Conservation (phyloP, 768 basidiomycete genomes). For the Dioszegia aurantiaca region DNA sequence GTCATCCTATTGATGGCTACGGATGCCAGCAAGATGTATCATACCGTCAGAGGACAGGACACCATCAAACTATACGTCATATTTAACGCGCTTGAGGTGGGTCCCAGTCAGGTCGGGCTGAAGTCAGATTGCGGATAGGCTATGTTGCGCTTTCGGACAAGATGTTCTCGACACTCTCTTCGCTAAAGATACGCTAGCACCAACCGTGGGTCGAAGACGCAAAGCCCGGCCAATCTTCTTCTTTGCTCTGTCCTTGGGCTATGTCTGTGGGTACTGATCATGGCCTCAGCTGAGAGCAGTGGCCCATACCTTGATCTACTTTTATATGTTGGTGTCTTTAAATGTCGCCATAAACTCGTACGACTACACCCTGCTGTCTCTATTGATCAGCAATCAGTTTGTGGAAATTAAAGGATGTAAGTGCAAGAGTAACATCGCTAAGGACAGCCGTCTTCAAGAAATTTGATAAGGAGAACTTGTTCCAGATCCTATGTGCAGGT, state of each 20-base stretch:
- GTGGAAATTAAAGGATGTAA: slow-evolving; percentile 95
- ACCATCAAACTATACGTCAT: slow-evolving; percentile 99
- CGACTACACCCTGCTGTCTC: slow-evolving; percentile 87
- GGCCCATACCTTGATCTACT: slow-evolving; percentile 85
- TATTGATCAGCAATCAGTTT: slow-evolving; percentile 95
- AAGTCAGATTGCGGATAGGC: slow-evolving; percentile 80
- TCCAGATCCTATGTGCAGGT: slow-evolving; percentile 98
- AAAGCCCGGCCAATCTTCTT: slow-evolving; percentile 75
- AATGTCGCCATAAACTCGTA: slow-evolving; percentile 99
- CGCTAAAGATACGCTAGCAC: slow-evolving; percentile 79
- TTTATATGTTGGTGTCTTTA: slow-evolving; percentile 88
- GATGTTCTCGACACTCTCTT: slow-evolving; percentile 95
- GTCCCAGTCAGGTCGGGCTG: slow-evolving; percentile 36
- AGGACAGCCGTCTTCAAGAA: slow-evolving; percentile 80
- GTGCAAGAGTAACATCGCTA: slow-evolving; percentile 15
- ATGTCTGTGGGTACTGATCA: slow-evolving; percentile 63
- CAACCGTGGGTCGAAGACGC: slow-evolving; percentile 57
- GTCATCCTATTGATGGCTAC: slow-evolving; percentile 74
- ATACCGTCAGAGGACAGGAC: slow-evolving; percentile 94
- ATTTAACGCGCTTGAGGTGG: slow-evolving; percentile 94
- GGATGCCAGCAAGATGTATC: slow-evolving; percentile 96
- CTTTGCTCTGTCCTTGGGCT: slow-evolving; percentile 75
- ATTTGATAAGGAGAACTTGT: slow-evolving; percentile 97
- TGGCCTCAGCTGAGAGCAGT: slow-evolving; percentile 56
- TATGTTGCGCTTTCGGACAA: slow-evolving; percentile 95